Evolutionary conservation across 1,284 basidiomycete genomes (phyloP).

Genomic region (Leucoagaricus sp.): DNA sequence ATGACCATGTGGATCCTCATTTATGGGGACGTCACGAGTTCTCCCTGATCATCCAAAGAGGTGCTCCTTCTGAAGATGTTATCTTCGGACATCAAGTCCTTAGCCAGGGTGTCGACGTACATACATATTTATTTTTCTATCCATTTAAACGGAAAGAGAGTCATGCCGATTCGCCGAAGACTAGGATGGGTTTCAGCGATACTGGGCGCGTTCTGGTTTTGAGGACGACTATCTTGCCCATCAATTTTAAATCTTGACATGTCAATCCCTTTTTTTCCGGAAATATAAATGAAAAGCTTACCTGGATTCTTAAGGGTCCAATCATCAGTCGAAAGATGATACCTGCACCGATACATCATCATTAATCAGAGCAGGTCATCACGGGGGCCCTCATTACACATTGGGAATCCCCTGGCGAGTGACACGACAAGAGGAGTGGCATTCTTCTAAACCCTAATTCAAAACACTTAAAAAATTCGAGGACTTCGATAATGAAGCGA

Average conservation of each 20-base stretch:
- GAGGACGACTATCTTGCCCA: too few species aligned
- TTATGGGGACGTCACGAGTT: conserved; percentile 3
- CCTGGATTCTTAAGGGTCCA: neutral
- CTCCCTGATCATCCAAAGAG: neutral
- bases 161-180: too few species aligned
- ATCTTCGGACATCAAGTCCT: neutral
- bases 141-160: too few species aligned
- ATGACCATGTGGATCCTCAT: conserved; percentile 9
- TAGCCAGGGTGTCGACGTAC: too few species aligned
- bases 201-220: too few species aligned
- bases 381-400: neutral
- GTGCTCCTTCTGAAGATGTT: too few species aligned
- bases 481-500: neutral
- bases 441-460: neutral
- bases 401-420: neutral
- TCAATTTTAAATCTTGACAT: too few species aligned
- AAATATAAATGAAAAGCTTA: neutral
- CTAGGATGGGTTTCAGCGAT: too few species aligned
- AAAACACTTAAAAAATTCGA: neutral
- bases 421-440: neutral
- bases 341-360: neutral
- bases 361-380: neutral
- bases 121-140: too few species aligned
- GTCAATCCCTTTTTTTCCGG: too few species aligned
- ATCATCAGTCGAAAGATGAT: neutral